Evolutionary conservation across 192 early-diverging fungal species (phyloP).

Genomic region (Entomortierella beljakovae): DNA sequence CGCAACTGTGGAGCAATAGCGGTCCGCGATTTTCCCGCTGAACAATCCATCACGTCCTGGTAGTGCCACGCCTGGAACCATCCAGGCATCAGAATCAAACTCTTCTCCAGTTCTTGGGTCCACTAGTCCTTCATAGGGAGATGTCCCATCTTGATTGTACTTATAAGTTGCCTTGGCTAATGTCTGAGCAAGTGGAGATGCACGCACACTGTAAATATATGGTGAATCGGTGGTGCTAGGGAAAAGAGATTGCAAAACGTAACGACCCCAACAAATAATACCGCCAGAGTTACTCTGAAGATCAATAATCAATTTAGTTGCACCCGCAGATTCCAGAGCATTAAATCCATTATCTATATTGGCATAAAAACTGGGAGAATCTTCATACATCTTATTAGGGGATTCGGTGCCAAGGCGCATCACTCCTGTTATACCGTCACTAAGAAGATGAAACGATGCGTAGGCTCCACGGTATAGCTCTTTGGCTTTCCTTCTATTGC

Average conservation of each 20-base stretch:
- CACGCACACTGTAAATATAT: constrained; percentile 41
- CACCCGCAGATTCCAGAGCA: constrained; percentile 23
- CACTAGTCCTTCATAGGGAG: constrained; percentile 38
- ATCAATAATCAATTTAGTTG: constrained; percentile 37
- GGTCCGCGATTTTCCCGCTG: constrained; percentile 27
- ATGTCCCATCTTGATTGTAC: constrained; percentile 7
- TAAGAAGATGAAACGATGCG: constrained; percentile 42
- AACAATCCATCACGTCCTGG: constrained; percentile 26
- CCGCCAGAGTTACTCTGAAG: constrained; percentile 47
- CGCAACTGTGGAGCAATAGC: constrained; percentile 19
- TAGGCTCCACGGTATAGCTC: constrained; percentile 33
- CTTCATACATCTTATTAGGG: constrained; percentile 7
- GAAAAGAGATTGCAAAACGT: constrained; percentile 44
- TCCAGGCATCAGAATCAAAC: constrained; percentile 22
- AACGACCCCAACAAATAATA: constrained; percentile 50
- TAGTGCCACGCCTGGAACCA: constrained; percentile 16
- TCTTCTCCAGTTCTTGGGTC: constrained; percentile 36
- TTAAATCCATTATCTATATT: constrained; percentile 46
- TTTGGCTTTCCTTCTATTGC: constrained; percentile 6
- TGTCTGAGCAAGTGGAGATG: constrained; percentile 36
- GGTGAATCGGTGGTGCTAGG: constrained; percentile 34
- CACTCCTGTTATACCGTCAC: constrained; percentile 35
- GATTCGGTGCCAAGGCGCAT: constrained; percentile 46
- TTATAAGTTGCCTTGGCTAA: constrained; percentile 27
- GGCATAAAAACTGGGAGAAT: constrained; percentile 23